Evolutionary conservation across 1,284 basidiomycete species (phyloP).

Genomic region (Neolentinus lepideus): DNA sequence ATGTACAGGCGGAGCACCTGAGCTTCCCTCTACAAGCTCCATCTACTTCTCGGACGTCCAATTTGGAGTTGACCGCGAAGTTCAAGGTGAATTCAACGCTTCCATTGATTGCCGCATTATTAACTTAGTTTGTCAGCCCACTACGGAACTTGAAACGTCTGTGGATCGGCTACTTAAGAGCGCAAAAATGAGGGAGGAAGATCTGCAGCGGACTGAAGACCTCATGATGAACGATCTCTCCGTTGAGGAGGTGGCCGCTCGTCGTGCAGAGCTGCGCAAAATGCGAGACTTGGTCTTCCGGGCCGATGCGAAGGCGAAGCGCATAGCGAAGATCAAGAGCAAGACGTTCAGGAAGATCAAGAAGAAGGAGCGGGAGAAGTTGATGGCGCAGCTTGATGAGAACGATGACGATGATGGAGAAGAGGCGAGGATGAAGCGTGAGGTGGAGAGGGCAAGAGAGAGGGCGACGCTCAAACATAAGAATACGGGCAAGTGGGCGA

Average conservation of each 20-base stretch:
- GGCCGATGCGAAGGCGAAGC: constrained; percentile 86
- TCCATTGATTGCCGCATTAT: background rate
- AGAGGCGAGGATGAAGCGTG: constrained; percentile 58
- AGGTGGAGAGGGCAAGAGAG: constrained; percentile 77
- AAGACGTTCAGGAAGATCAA: constrained; percentile 88
- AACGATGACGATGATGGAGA: constrained; percentile 46
- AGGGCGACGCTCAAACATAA: constrained; percentile 83
- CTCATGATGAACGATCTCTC: constrained; percentile 77
- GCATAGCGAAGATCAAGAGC: constrained; percentile 93
- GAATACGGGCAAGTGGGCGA: constrained; percentile 77
- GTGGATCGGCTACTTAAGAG: constrained; percentile 71
- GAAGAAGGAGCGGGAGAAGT: constrained; percentile 68
- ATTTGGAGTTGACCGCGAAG: constrained; percentile 70
- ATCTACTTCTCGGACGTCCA: constrained; percentile 53
- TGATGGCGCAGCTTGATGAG: constrained; percentile 42
- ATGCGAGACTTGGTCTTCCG: constrained; percentile 95
- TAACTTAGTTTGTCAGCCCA: constrained; percentile 38
- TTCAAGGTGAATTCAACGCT: constrained; percentile 53
- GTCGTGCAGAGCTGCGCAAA: constrained; percentile 76
- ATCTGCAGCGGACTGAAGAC: constrained; percentile 72
- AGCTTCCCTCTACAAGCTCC: constrained; percentile 85
- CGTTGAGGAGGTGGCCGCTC: constrained; percentile 76
- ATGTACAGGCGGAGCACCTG: constrained; percentile 75
- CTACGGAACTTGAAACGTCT: constrained; percentile 73
- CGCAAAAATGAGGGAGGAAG: constrained; percentile 77